Evolutionary conservation across 2,329 filamentous ascomycete species (phyloP).

Genomic region (Didymella pomorum): DNA sequence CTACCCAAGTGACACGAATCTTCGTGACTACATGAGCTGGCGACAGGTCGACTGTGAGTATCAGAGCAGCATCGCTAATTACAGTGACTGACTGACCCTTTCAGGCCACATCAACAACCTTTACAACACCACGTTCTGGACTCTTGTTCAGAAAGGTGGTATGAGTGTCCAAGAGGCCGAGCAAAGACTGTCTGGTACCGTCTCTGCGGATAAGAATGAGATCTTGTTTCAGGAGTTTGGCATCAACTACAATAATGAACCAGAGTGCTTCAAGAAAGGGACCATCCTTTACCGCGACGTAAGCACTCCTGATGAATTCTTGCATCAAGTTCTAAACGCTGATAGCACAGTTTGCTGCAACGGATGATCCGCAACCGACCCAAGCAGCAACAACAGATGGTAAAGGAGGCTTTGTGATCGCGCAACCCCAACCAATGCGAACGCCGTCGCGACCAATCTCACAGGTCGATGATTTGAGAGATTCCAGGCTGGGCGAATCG

Average conservation of each 20-base stretch:
- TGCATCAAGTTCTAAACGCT: neutral
- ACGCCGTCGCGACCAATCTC: constrained; percentile 1
- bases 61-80: neutral
- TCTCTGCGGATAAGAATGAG: constrained; percentile 92
- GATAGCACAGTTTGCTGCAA: constrained; percentile 41
- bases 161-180: constrained; percentile 82
- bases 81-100: neutral
- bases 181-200: constrained; percentile 78
- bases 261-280: constrained; percentile 90
- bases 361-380: constrained; percentile 21
- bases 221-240: constrained; percentile 87
- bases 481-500: neutral
- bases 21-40: constrained; percentile 97
- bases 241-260: constrained; percentile 98
- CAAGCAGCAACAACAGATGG: constrained; percentile 4
- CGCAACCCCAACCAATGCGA: constrained; percentile 22
- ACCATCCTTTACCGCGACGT: constrained; percentile 88
- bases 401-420: constrained; percentile 10
- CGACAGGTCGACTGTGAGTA: constrained; percentile 89
- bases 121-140: constrained; percentile 98
- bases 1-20: constrained; percentile 82
- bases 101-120: constrained; percentile 96
- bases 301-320: constrained; percentile 42
- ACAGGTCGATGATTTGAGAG: neutral
- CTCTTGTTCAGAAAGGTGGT: constrained; percentile 79